Evolutionary conservation across 2,329 filamentous ascomycete genomes (phyloP).

Genomic region (Pseudogymnoascus sp.): DNA sequence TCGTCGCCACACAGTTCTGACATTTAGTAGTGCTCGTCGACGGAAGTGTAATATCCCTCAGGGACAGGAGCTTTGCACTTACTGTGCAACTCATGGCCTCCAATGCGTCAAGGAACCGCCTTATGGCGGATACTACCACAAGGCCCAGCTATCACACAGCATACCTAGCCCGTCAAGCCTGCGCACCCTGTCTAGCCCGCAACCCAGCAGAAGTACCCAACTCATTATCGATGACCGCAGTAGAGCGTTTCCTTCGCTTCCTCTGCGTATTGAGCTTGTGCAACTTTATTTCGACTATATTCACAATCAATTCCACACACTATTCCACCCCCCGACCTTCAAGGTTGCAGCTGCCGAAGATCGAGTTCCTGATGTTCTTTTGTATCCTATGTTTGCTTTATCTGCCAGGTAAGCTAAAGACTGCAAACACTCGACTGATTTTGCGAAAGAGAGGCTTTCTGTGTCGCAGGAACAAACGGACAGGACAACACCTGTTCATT

Average conservation of each 20-base stretch:
- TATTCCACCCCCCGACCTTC: constrained; percentile 19
- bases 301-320: constrained; percentile 19
- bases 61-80: not conserved
- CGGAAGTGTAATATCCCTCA: not conserved
- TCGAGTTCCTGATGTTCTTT: constrained; percentile 13
- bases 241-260: not conserved
- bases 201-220: not conserved
- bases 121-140: not conserved
- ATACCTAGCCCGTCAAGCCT: not conserved
- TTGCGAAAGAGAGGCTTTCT: not conserved
- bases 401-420: constrained; percentile 15
- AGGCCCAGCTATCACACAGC: not conserved
- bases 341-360: constrained; percentile 12
- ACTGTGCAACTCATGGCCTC: not conserved
- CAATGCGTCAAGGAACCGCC: not conserved
- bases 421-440: not conserved
- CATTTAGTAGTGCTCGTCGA: not conserved
- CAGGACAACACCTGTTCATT: not conserved
- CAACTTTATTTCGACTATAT: constrained; percentile 20
- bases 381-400: constrained; percentile 19
- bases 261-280: constrained; percentile 17
- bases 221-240: not conserved
- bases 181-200: not conserved
- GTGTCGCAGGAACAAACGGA: not conserved
- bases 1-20: not conserved